Conservation (phyloP, 352 stramenopile species). For the Pythium phragmitis region DNA sequence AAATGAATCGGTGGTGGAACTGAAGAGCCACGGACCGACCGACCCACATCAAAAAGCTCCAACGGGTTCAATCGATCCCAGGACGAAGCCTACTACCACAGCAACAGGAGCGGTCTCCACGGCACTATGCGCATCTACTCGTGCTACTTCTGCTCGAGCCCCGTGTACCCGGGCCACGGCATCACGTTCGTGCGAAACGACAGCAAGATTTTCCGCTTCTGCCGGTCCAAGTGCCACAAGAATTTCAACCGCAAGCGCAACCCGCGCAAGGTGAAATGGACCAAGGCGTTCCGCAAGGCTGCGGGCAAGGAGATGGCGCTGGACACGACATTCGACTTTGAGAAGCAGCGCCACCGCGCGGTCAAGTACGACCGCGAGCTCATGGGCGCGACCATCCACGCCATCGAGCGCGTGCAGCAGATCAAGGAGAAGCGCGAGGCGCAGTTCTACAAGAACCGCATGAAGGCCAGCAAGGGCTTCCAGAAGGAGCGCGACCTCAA, state of each 20-base stretch:
- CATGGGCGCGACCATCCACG: constrained; percentile 98
- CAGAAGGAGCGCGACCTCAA: constrained; percentile 78
- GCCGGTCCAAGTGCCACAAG: constrained; percentile 99
- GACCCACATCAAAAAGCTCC: constrained; percentile 4
- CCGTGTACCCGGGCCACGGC: constrained; percentile 99
- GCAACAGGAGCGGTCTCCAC: not conserved
- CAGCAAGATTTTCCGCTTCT: constrained; percentile 99
- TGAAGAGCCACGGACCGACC: constrained; percentile 17
- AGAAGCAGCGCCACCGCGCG: constrained; percentile 98
- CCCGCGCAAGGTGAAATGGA: constrained; percentile 99
- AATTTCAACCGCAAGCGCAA: constrained; percentile 99
- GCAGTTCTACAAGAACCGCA: constrained; percentile 97
- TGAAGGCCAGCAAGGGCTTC: constrained; percentile 87
- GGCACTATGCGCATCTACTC: constrained; percentile 96
- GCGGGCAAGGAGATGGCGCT: constrained; percentile 99
- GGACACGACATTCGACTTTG: constrained; percentile 99
- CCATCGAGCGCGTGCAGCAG: constrained; percentile 97
- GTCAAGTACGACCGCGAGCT: constrained; percentile 99
- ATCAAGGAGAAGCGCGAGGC: constrained; percentile 97
- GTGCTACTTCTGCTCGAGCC: constrained; percentile 99
- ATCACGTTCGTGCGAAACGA: constrained; percentile 99
- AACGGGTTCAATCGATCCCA: constrained; percentile 8
- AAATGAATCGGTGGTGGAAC: constrained; percentile 28
- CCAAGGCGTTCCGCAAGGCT: constrained; percentile 98
- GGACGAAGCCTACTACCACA: not conserved